phyloP scores from a whole-genome alignment of 495 filamentous ascomycete species.

The Aspergillus panamensis region DNA sequence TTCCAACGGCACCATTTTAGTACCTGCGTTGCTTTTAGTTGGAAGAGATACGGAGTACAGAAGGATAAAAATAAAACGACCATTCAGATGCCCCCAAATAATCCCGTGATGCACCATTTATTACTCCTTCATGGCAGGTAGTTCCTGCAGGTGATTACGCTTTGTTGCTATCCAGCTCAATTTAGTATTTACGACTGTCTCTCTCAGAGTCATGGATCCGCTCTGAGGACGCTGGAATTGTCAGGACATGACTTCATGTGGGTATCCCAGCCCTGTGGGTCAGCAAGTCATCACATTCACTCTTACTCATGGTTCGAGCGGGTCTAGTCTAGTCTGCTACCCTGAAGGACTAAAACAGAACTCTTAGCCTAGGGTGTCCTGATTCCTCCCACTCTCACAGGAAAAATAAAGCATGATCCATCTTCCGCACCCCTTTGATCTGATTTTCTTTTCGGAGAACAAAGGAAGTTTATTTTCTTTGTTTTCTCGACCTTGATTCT shows the following conservation, averaged over 20 bases:
- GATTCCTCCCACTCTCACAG: neutral
- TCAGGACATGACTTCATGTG: neutral
- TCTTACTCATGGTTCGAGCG: neutral
- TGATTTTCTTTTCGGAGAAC: too few species aligned
- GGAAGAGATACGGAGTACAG: neutral
- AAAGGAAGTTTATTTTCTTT: too few species aligned
- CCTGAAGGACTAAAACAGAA: neutral
- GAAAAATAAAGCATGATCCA: neutral
- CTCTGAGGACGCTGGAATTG: too few species aligned
- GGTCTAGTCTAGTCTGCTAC: neutral
- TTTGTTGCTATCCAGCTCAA: too few species aligned
- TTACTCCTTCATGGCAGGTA: too few species aligned
- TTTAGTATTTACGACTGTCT: too few species aligned
- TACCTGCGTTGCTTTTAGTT: neutral
- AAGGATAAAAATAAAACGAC: neutral
- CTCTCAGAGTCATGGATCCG: too few species aligned
- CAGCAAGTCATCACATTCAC: neutral
- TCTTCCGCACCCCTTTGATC: neutral
- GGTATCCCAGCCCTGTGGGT: conserved; percentile 5
- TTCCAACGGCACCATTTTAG: neutral
- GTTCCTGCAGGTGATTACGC: too few species aligned
- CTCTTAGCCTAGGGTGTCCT: neutral
- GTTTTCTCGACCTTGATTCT: too few species aligned
- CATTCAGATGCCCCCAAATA: too few species aligned
- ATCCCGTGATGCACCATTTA: too few species aligned